Conservation (phyloP, 169 alveolate genomes). For the Perkinsus marinus region DNA sequence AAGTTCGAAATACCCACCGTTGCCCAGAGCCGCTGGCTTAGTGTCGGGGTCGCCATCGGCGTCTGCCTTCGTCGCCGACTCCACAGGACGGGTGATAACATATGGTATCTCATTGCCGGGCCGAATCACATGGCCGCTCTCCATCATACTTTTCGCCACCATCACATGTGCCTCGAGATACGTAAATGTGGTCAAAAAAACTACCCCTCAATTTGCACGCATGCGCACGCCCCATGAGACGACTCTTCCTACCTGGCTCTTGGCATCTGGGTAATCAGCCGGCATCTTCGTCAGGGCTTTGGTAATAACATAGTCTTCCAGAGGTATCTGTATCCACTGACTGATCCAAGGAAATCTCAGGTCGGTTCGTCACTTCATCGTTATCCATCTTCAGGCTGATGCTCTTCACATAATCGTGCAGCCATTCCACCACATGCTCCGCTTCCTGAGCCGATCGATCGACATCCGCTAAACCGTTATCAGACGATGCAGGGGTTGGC, state of each 20-base stretch:
- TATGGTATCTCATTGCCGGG: constrained; percentile 46
- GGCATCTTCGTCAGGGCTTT: constrained; percentile 83
- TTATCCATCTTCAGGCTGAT: constrained; percentile 52
- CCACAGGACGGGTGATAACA: constrained; percentile 33
- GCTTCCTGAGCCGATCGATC: not conserved
- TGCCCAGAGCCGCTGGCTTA: not conserved
- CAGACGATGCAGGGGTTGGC: not conserved
- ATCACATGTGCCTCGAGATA: constrained; percentile 72
- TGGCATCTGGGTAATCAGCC: constrained; percentile 70
- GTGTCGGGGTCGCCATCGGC: not conserved
- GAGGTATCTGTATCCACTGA: constrained; percentile 32
- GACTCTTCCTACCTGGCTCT: constrained; percentile 76
- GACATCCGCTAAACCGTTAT: not conserved
- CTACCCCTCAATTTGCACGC: constrained; percentile 20
- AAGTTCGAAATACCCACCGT: not conserved
- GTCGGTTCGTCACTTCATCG: constrained; percentile 23
- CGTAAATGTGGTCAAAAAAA: constrained; percentile 26
- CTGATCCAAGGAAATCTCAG: not conserved
- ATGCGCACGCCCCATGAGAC: constrained; percentile 61
- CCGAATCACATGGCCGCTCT: constrained; percentile 42
- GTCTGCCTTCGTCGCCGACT: not conserved
- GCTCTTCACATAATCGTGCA: constrained; percentile 63
- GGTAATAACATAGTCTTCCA: constrained; percentile 75
- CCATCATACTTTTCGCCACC: constrained; percentile 65
- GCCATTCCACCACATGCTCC: constrained; percentile 50